Base-by-base conservation (phyloP, 495 filamentous ascomycete genomes). In the Coniosporium apollinis region DNA sequence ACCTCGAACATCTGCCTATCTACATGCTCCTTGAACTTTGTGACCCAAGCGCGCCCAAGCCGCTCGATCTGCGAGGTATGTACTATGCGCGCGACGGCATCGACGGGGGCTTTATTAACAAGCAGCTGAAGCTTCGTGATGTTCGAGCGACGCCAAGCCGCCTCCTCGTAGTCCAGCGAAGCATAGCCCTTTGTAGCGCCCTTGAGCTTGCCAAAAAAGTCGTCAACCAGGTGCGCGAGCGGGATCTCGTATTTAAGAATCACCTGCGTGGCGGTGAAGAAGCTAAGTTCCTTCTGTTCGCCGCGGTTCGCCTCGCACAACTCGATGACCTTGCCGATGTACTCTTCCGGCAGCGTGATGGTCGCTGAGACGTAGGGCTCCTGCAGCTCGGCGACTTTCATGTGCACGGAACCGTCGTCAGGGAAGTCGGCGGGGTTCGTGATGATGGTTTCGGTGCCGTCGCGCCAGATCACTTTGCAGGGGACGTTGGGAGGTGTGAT, bases 161-260 rank as follows among this genome's bases (percentile, higher is more conserved):
- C 81, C 45, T 97, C 89, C 56, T 97, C 89, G 55, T 94, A 94
- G 55, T 94, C 85, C 10, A 94, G 67, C 38, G 75, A 82, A 4
- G 85, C 85, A 42, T 80, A 82, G 22, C 76, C 76, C 45, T 79
- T 79, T 11, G 85, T 93, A 2, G 75, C 70, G 17, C 84, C 80
- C 55, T 97, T 97, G 34, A 97, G 62, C 57, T 91, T 93, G 17
- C 91, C 91, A 53, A 97, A 97, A 60, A 97, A 82, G 56, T 97
- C 87, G 46, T 94, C 86, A 1, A 96, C 89, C 5, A 97, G 61
- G 30, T 89, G 80, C 2, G 82, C 69, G 11, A 94, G 64, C 0
- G 89, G 89, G 5, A 97, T 58, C 22, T 81, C 74, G 56, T 96
- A 97, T 47, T 87, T 89, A 29, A 97, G 60, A 42, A 97, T 96